Base-by-base conservation (phyloP, 306 rosid species). In the Trichosanthes cucumerina region DNA sequence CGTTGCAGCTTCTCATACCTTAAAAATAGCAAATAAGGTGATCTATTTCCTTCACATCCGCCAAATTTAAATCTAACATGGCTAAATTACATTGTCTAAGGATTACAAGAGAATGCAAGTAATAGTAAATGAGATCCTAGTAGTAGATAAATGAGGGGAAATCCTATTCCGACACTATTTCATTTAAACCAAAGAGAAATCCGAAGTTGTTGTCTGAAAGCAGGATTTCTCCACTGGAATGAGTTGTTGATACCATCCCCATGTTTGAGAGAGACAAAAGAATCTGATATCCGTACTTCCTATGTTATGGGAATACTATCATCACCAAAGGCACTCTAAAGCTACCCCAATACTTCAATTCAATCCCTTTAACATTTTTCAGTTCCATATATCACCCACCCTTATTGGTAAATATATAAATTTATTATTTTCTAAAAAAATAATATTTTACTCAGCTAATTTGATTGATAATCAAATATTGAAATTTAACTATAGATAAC, bases 1-100 rank as follows among this genome's bases (percentile, higher is more conserved):
- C 99, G 91, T 88, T 95, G 99, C 86, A 95, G 82, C 82, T 95
- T 92, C 90, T 92, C 99, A 81, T 95, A 95, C 99, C 99, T 95
- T 80, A 69, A 28, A 13, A 50, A 60, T 16, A 78, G 9, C 36
- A 77, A 34, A 28, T 23, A 24, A 65, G 50, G 56, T 8, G 38
- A 70, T 81, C 49, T 70, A 31, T 23, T 66, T 39, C 19, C 24
- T 62, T 19, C 16, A 34, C 10, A 24, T 44, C 16, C 79, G 73
- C 64, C 8, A 36, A 28, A 80, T n/a, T 43, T 43, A 11, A 52
- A 66, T 28, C 14, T 65, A n/a, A 9, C 14, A 9, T 36, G 15
- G 9, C 16, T 38, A 4, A 8, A 5, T 14, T 21, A 62, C 56
- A 23, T 18, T 19, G 36, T 44, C 44, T 6, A 43, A 70, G 31